Percentiles rank a stretch among this genome's conserved stretches.
Evolutionary conservation across 805 yeast species (phyloP).

Genomic region (Myxozyma neglecta): DNA sequence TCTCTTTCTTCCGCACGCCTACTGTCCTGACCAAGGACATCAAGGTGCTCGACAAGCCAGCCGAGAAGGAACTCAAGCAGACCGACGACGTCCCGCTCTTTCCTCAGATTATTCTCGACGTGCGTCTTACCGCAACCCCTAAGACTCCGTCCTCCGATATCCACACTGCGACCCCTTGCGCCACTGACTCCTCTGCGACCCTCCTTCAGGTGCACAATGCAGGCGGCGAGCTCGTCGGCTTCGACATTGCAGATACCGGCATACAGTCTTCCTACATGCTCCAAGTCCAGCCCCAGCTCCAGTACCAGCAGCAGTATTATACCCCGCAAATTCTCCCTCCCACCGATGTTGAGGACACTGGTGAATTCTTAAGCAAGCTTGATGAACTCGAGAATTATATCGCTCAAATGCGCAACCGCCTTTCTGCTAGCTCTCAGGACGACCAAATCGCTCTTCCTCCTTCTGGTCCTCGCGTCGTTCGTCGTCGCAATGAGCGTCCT

Average conservation of each 20-base stretch:
- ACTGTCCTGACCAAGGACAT: neutral
- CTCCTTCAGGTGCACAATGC: slow-evolving; percentile 27
- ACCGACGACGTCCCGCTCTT: slow-evolving; percentile 14
- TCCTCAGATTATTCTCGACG: slow-evolving; percentile 28
- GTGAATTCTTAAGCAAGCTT: slow-evolving; percentile 24
- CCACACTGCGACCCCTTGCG: slow-evolving; percentile 25
- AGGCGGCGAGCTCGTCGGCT: slow-evolving; percentile 30
- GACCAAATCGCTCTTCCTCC: neutral
- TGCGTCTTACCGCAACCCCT: slow-evolving; percentile 19
- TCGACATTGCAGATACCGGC: slow-evolving; percentile 22
- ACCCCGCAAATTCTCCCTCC: slow-evolving; percentile 7
- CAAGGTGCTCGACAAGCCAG: neutral
- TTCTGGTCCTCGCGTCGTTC: slow-evolving; percentile 17
- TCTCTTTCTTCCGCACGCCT: slow-evolving; percentile 3
- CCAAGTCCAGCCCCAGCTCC: slow-evolving; percentile 21
- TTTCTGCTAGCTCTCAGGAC: slow-evolving; percentile 1
- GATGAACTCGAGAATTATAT: slow-evolving; percentile 30
- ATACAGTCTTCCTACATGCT: slow-evolving; percentile 24
- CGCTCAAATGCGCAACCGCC: slow-evolving; percentile 28
- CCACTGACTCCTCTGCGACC: slow-evolving; percentile 24
- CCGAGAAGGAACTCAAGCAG: neutral
- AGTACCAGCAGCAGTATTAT: slow-evolving; percentile 9
- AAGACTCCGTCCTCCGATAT: slow-evolving; percentile 1
- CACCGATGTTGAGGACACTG: slow-evolving; percentile 12
- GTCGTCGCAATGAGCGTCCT: slow-evolving; percentile 30